Evolutionary conservation across 768 basidiomycete genomes (phyloP).

Genomic region (Russula sp.): DNA sequence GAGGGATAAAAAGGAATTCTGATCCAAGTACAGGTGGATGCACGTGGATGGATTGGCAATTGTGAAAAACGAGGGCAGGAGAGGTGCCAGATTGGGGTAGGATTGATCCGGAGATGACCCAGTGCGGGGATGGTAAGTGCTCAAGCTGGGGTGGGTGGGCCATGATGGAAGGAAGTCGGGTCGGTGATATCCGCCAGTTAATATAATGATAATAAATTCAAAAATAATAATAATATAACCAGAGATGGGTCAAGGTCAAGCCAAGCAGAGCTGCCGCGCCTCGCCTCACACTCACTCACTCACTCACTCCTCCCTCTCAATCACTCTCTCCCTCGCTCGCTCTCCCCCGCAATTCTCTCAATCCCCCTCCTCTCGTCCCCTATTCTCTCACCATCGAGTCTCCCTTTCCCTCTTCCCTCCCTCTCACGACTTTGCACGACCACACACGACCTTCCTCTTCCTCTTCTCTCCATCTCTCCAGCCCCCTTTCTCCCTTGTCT

Average conservation of each 20-base stretch:
- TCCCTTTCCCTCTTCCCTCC: slow-evolving; percentile 24
- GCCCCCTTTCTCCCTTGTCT: slow-evolving; percentile 7
- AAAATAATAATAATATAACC: not conserved
- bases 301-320: not conserved
- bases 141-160: not conserved
- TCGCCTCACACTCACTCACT: not conserved
- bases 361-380: not conserved
- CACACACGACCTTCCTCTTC: slow-evolving; percentile 20
- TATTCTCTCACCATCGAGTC: slow-evolving; percentile 7
- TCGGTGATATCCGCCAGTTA: slow-evolving; percentile 4
- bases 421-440: slow-evolving; percentile 24
- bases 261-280: slow-evolving; percentile 11
- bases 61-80: not conserved
- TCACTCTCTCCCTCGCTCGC: not conserved
- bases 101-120: slow-evolving; percentile 11
- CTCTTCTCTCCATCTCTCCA: not conserved
- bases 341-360: not conserved
- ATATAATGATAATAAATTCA: not conserved
- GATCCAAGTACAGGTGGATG: not conserved
- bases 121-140: slow-evolving; percentile 3
- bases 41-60: not conserved
- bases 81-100: not conserved
- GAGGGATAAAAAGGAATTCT: not conserved
- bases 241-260: not conserved
- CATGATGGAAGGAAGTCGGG: not conserved